These are phyloP conservation scores for Acanthamoeba triangularis DNA, from an alignment of 208 protist genomes.

Conservation along the genomic window DNA sequence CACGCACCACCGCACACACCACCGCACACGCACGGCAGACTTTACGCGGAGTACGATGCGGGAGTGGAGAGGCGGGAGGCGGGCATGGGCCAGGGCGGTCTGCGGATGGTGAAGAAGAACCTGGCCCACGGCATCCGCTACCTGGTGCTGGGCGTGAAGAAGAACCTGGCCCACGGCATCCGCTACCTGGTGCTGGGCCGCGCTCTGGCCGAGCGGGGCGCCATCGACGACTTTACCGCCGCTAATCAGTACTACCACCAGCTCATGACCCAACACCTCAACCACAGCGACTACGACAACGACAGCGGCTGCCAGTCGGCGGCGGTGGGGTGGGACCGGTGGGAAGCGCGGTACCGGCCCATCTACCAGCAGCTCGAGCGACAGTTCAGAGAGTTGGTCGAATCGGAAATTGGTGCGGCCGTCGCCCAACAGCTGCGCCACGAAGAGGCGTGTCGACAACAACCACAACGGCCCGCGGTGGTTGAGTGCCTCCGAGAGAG, in stretches of 20 bases:
- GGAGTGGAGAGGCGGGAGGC: neutral
- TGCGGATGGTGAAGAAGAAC: neutral
- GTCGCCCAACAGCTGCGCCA: neutral
- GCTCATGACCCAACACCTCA: neutral
- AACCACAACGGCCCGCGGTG: neutral
- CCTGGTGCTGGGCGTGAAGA: neutral
- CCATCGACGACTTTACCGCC: constrained; percentile 2
- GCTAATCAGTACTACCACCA: neutral
- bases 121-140: neutral
- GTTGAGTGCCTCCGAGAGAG: neutral
- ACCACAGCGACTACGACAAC: neutral
- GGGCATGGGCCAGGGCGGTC: neutral
- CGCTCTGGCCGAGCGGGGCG: neutral
- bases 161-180: neutral
- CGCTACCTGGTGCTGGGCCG: neutral
- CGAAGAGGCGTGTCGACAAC: neutral
- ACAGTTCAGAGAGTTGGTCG: neutral
- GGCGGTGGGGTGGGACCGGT: neutral
- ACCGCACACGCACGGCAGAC: neutral
- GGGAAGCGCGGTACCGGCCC: neutral
- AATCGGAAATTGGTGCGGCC: neutral
- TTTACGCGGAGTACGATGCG: neutral
- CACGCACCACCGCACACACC: too few relatives aligned
- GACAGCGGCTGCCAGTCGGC: neutral
- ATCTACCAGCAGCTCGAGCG: neutral